Evolutionary conservation across 1,284 basidiomycete genomes (phyloP), one percentile per base, ranked within the genome.

Genomic region (Vanrija humicola): DNA sequence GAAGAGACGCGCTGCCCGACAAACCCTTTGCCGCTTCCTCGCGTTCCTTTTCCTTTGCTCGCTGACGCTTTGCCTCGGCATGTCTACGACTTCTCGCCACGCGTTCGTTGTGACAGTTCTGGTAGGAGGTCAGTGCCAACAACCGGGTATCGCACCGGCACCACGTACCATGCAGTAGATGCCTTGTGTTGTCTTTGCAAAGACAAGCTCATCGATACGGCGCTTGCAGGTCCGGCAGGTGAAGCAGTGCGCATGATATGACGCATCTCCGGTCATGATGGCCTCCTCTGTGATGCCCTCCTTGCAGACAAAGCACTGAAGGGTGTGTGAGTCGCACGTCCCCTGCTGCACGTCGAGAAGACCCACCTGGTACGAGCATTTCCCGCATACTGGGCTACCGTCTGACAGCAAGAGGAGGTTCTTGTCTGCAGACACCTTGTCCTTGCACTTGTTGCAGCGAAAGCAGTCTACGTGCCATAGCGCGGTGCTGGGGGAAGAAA

Each of bases 241-340:
- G 82, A 98, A 98, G 79, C 95, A 98, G 65, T 94, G 89, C 3
- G 95, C 94, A 75, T 98, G 95, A 69, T 98, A 98, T 1, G 92
- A 93, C 74, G 98, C 95, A 76, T 98, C 93, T 54, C 95, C 93
- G 53, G 95, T 95, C 89, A 98, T 96, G 77, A 98, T 97, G 16
- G 94, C 94, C 73, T 97, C 93, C 78, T 97, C 92, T 52, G 93
- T 86, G 66, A 97, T 96, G 42, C 90, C 89, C 50, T 85, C 83
- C 49, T 86, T 86, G 79, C 93, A 97, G 55, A 95, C 87, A 71
- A 88, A 93, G 81, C 93, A 97, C 69, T 86, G 46, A 6, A 28
- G 38, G 18, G 46, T 26, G 25, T 29, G 5, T 46, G 3, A 15
- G 23, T 66, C 60, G 10, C 28, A 16, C 40, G 25, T 42, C 39